Base-by-base conservation (phyloP, 495 filamentous ascomycete genomes). In the Xylaria bambusicola region DNA sequence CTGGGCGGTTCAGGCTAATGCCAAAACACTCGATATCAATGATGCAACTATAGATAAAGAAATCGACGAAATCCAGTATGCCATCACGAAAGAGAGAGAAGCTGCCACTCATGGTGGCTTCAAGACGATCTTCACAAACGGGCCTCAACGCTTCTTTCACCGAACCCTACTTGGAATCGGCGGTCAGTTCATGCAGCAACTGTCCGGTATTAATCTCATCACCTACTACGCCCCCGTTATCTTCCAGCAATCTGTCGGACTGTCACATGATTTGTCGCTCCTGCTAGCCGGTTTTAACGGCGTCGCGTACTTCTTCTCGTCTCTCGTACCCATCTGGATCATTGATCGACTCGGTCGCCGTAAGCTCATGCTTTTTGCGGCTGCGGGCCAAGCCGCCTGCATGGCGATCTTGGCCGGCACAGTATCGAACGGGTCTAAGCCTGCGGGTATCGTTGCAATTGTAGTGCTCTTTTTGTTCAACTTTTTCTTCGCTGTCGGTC, bases 181-280 rank as follows among this genome's bases (percentile, higher is more conserved):
- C 38, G 74, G 80, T 33, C 72, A 83, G 66, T 73, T 79, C 60
- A 77, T 80, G 77, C 75, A 82, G 62, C 77, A 83, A 46, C 61
- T 72, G 55, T 66, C 64, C 9, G 83, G 83, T 10, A 73, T 79
- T 52, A 84, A 83, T 52, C 70, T 84, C 62, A 73, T 85, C 41
- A 82, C 77, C 47, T 82, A 82, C 52, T 84, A 81, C 67, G 73
- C 78, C 13, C 80, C 82, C 21, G 71, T 75, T 17, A 75, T 88
- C 20, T 84, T 83, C 49, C 71, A 77, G 35, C 69, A 74, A 6
- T 79, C 74, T 18, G 75, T 88, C 65, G 77, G 80, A 15, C 73
- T 86, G 44, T 75, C 73, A 26, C 75, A 77, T 6, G 77, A 81
- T 42, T 62, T 80, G 5, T 73, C 83, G 1, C 66, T 84, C 58